phyloP scores from a whole-genome alignment of 257 asterid genomes.

The Agastache rugosa region DNA sequence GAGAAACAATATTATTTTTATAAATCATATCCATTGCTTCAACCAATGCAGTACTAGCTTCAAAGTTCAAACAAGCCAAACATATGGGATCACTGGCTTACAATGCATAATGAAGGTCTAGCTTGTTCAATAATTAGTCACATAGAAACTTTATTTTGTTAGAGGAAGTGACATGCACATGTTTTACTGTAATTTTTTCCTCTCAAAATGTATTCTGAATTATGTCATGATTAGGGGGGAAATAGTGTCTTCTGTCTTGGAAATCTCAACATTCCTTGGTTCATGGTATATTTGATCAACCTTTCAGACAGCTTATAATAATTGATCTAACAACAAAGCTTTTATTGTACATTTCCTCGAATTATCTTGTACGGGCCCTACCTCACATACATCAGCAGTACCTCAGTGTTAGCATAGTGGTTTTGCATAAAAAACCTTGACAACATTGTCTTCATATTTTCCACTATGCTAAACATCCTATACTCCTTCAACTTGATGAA shows the following conservation, averaged over 20 bases:
- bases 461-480: background rate
- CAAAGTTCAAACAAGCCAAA: background rate
- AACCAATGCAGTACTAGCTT: background rate
- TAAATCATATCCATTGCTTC: background rate
- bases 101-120: conserved; percentile 1
- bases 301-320: background rate
- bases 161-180: background rate
- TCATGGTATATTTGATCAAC: background rate
- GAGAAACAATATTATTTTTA: background rate
- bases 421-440: background rate
- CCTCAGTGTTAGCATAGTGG: background rate
- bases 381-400: background rate
- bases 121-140: conserved; percentile 11
- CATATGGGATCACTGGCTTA: background rate
- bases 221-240: background rate
- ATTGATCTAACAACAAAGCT: background rate
- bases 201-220: background rate
- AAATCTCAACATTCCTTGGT: background rate
- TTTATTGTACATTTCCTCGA: background rate
- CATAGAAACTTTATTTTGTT: background rate
- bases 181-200: background rate
- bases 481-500: background rate
- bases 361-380: background rate
- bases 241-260: background rate
- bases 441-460: background rate